Evolutionary conservation across 495 filamentous ascomycete genomes (phyloP), one percentile per base, ranked within the genome.

Genomic region (Neurospora pannonica): DNA sequence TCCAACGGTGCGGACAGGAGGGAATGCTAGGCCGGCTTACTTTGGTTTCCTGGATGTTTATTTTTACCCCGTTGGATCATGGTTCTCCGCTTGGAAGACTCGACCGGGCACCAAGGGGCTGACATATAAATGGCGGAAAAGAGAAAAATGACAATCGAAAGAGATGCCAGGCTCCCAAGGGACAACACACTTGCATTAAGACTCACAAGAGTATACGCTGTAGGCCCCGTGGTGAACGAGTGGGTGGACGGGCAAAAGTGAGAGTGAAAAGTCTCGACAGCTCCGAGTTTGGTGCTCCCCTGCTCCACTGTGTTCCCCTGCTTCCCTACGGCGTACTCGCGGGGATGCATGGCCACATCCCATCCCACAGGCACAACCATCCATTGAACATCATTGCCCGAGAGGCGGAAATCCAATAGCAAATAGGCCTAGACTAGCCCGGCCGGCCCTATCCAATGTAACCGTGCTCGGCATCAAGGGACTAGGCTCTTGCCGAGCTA

Each of bases 401-500:
- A 54, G 36, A 48, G 24, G 48, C 39, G 76, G 76, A 74, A 76
- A 74, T 34, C 76, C 76, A 77, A 77, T 76, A 36, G 39, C 42
- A 72, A 31, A 62, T 54, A 31, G 24, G 13, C 24, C 28, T 62
- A 31, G 24, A 19, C 28, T 62, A 62, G 7, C 13, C 28, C 28
- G 54, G 6, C 24, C 28, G 54, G 54, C 28, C 54, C 28, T 67
- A 31, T 34, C 54, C 28, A 67, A 34, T 34, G 54, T 36, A 67
- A 67, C 28, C 15, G 54, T 67, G 28, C 54, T 67, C 54, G 54
- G 54, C 54, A 34, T 67, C 54, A 67, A 67, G 54, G 28, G 54
- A 67, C 28, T 34, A 19, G 28, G 54, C 15, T 67, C 28, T 34
- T 67, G 28, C 54, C 28, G 24, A 62, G 48, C 24, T 62, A 24